These are phyloP conservation scores for Cylindricascospora bacillispora DNA, from an alignment of 1,139 yeast genomes.

Conservation along the genomic window DNA sequence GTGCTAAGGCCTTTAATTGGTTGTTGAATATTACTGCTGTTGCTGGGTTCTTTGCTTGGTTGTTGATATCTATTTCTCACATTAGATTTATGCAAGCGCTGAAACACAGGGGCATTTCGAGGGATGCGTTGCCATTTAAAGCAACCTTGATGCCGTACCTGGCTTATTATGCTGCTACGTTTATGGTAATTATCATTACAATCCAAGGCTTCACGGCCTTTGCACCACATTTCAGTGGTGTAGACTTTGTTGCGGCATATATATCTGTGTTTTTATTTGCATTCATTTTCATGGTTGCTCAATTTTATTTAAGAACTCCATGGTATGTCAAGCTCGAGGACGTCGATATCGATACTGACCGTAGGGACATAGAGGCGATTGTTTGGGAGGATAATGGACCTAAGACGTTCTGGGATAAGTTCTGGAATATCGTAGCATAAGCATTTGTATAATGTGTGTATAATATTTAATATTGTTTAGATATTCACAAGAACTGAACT, in stretches of 20 bases:
- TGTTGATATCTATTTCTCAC: slow-evolving; percentile 52
- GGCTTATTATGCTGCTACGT: slow-evolving; percentile 41
- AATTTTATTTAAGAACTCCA: slow-evolving; percentile 31
- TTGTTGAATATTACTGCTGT: slow-evolving; percentile 70
- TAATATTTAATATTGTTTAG: no score
- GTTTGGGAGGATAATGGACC: slow-evolving; percentile 4
- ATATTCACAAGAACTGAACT: no score
- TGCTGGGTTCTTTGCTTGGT: slow-evolving; percentile 67
- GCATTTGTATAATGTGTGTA: no score
- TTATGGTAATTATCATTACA: slow-evolving; percentile 42
- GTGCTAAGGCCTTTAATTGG: slow-evolving; percentile 69
- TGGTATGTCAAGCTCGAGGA: slow-evolving; percentile 34
- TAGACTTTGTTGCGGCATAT: slow-evolving; percentile 49
- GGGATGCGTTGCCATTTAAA: slow-evolving; percentile 57
- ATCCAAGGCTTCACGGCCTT: slow-evolving; percentile 29
- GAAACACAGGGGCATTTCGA: slow-evolving; percentile 43
- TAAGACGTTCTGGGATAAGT: slow-evolving; percentile 4
- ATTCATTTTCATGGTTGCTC: slow-evolving; percentile 36
- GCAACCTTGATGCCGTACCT: slow-evolving; percentile 47
- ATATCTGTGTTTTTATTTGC: slow-evolving; percentile 40
- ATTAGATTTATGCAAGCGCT: slow-evolving; percentile 55
- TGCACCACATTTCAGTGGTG: slow-evolving; percentile 32
- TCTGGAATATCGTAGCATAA: slow-evolving; percentile 4
- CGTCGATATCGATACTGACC: slow-evolving; percentile 48
- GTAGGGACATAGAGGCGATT: slow-evolving; percentile 40